Percentiles rank a stretch among this genome's conserved stretches.
phyloP scores from a whole-genome alignment of 2,329 filamentous ascomycete species.

The Colletotrichum musae region DNA sequence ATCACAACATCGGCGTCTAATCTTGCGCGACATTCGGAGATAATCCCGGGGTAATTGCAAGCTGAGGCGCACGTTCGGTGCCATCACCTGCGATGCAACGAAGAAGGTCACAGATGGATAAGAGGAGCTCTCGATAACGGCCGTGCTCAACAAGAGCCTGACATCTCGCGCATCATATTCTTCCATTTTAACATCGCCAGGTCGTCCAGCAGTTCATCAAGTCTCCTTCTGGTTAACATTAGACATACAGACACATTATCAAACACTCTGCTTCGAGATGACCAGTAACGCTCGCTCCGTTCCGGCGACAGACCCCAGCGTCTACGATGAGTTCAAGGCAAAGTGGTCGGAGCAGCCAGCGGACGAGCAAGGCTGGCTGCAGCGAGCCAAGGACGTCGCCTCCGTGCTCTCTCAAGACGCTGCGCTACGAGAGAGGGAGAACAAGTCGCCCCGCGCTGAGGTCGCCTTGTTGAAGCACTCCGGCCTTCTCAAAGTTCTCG shows the following conservation, averaged over 20 bases:
- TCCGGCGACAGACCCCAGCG: conserved; percentile 51
- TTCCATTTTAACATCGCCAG: no score
- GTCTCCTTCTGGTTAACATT: neutral
- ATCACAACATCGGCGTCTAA: conserved; percentile 29
- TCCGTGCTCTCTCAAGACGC: conserved; percentile 53
- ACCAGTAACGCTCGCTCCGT: conserved; percentile 36
- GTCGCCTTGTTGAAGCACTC: conserved; percentile 58
- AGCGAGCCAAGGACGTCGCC: conserved; percentile 56
- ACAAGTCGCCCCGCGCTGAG: conserved; percentile 58
- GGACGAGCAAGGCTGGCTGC: conserved; percentile 53
- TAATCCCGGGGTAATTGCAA: neutral
- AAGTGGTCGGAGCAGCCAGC: conserved; percentile 53
- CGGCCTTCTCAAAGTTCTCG: conserved; percentile 56
- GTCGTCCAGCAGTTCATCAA: neutral
- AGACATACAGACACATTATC: neutral
- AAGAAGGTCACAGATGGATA: neutral
- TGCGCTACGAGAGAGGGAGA: conserved; percentile 52
- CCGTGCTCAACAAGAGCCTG: neutral
- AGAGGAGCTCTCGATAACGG: neutral
- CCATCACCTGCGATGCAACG: neutral
- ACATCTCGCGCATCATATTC: neutral
- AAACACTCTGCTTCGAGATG: conserved; percentile 7
- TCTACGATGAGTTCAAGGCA: conserved; percentile 54
- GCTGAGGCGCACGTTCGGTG: neutral
- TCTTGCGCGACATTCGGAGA: conserved; percentile 14